A percentile compares a stretch with the other conserved stretches of the same genome.
phyloP scores from a whole-genome alignment of 1,284 basidiomycete species.

The Pascua guehoae region DNA sequence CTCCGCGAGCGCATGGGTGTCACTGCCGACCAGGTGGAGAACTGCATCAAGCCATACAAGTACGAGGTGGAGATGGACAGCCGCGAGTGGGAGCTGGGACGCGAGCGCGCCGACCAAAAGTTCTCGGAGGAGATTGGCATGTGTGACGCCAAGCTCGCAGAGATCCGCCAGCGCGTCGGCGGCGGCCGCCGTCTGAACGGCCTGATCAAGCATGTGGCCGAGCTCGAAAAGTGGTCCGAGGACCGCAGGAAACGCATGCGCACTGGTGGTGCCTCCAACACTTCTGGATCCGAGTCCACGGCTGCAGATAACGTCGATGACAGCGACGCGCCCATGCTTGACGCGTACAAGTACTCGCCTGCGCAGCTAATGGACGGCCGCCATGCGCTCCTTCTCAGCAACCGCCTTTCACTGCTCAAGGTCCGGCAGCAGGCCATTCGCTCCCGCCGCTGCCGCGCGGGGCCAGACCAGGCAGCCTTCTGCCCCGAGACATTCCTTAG shows the following conservation, averaged over 20 bases:
- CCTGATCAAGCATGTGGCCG: constrained; percentile 76
- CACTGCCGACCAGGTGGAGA: constrained; percentile 97
- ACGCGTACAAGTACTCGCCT: constrained; percentile 84
- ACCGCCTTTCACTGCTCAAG: constrained; percentile 76
- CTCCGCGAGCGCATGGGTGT: constrained; percentile 85
- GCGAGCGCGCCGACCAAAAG: constrained; percentile 68
- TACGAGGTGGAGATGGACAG: constrained; percentile 80
- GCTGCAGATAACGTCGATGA: constrained; percentile 19
- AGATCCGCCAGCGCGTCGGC: constrained; percentile 81
- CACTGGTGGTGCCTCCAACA: constrained; percentile 12
- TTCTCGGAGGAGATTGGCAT: constrained; percentile 78
- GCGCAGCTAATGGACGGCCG: constrained; percentile 87
- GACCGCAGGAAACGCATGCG: constrained; percentile 54
- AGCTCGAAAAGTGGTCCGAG: constrained; percentile 74
- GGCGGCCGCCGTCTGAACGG: constrained; percentile 72
- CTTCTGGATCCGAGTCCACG: constrained; percentile 17
- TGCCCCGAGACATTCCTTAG: constrained; percentile 97
- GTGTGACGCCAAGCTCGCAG: constrained; percentile 81
- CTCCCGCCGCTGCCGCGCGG: constrained; percentile 78
- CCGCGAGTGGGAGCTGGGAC: constrained; percentile 84
- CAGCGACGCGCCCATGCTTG: constrained; percentile 53
- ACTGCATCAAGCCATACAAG: constrained; percentile 99
- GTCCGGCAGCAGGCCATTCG: constrained; percentile 77
- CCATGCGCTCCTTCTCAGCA: constrained; percentile 81
- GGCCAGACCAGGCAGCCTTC: constrained; percentile 79